Evolutionary conservation across 257 asterid species (phyloP).

Genomic region (Fraxinus quadrangulata): DNA sequence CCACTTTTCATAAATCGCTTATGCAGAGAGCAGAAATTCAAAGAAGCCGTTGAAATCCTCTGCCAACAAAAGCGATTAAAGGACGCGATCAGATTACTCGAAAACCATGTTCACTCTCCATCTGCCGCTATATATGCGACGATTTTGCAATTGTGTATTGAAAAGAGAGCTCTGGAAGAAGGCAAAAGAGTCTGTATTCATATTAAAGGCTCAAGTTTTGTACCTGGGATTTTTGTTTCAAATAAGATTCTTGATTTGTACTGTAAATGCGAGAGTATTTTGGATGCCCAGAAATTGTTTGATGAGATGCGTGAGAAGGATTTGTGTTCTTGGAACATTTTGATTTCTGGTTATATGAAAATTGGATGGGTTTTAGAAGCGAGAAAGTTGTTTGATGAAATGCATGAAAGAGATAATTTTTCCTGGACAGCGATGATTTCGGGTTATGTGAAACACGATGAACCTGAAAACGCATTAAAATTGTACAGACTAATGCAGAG

Average conservation of each 20-base stretch:
- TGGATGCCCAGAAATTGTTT: slow-evolving; percentile 51
- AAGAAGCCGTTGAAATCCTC: slow-evolving; percentile 39
- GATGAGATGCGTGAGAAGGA: slow-evolving; percentile 66
- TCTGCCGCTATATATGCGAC: slow-evolving; percentile 40
- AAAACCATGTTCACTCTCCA: slow-evolving; percentile 32
- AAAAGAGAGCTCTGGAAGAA: slow-evolving; percentile 58
- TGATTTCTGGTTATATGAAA: slow-evolving; percentile 67
- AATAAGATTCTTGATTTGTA: slow-evolving; percentile 64
- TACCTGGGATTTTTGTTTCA: slow-evolving; percentile 53
- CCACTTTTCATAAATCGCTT: slow-evolving; percentile 16
- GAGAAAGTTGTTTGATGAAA: slow-evolving; percentile 60
- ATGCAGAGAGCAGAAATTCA: slow-evolving; percentile 25
- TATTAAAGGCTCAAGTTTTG: slow-evolving; percentile 48
- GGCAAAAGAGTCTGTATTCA: slow-evolving; percentile 54
- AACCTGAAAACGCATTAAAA: slow-evolving; percentile 57
- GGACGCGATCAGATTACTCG: slow-evolving; percentile 51
- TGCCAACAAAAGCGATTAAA: slow-evolving; percentile 61
- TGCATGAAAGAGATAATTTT: slow-evolving; percentile 68
- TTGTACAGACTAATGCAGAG: slow-evolving; percentile 67
- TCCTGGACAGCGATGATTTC: slow-evolving; percentile 86
- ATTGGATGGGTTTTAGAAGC: slow-evolving; percentile 54
- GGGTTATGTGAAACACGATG: slow-evolving; percentile 57
- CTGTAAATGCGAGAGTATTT: slow-evolving; percentile 60
- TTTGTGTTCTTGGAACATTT: slow-evolving; percentile 71
- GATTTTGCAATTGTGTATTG: slow-evolving; percentile 53